Conservation (phyloP, 225 moss, liverwort and hornwort genomes). For the Pseudoscleropodium purum region DNA sequence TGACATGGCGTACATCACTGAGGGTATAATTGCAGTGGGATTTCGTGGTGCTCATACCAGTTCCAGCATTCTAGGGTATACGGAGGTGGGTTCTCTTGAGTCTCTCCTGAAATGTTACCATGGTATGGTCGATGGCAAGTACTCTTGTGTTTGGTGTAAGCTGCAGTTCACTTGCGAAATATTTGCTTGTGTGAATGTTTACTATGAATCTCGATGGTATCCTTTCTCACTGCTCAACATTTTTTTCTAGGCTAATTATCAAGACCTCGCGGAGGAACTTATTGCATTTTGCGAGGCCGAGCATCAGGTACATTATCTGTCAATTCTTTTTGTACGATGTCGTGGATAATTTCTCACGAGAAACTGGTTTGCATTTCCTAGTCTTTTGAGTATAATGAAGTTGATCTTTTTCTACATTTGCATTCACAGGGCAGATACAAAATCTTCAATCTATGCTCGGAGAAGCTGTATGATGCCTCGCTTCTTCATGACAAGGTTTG, state of each 20-base stretch:
- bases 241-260: conserved; percentile 49
- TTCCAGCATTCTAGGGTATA: conserved; percentile 74
- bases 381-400: background rate
- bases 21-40: conserved; percentile 87
- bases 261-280: conserved; percentile 83
- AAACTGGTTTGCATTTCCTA: background rate
- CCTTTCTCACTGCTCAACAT: background rate
- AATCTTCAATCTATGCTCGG: conserved; percentile 90
- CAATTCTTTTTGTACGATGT: background rate
- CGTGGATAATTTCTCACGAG: background rate
- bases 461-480: conserved; percentile 82
- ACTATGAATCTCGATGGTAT: background rate
- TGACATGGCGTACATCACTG: conserved; percentile 84
- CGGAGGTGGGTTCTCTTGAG: conserved; percentile 48
- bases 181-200: background rate
- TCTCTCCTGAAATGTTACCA: background rate
- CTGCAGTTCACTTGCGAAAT: background rate
- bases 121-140: background rate
- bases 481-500: conserved; percentile 81
- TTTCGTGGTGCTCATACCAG: conserved; percentile 68
- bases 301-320: conserved; percentile 50
- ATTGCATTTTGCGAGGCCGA: conserved; percentile 79
- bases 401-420: background rate
- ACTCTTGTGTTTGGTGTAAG: background rate
- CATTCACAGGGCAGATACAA: conserved; percentile 69